phyloP scores from a whole-genome alignment of 805 yeast species.

The Yarrowia sp. region DNA sequence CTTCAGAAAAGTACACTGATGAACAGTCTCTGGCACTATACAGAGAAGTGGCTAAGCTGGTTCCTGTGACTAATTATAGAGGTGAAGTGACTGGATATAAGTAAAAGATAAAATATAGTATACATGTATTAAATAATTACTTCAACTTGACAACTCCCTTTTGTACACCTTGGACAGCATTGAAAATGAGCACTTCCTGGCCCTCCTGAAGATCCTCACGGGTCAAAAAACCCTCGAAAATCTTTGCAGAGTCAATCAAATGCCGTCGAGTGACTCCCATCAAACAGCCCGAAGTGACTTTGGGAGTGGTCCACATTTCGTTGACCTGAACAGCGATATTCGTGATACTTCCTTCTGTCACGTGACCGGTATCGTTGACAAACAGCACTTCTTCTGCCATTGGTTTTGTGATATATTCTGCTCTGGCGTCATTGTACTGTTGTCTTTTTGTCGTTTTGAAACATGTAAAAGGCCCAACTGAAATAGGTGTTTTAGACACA shows the following conservation, averaged over 20 bases:
- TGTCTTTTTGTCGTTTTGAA: constrained; percentile 19
- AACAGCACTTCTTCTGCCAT: constrained; percentile 12
- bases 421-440: constrained; percentile 12
- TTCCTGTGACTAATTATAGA: too few relatives aligned
- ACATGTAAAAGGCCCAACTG: constrained; percentile 9
- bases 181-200: constrained; percentile 11
- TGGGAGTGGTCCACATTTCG: constrained; percentile 24
- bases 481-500: not conserved
- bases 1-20: not conserved
- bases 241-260: not conserved
- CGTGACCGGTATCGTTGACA: constrained; percentile 14
- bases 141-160: constrained; percentile 1
- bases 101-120: not conserved
- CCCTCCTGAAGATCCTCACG: constrained; percentile 11
- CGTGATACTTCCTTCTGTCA: constrained; percentile 19
- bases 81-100: not conserved
- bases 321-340: constrained; percentile 15
- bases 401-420: not conserved
- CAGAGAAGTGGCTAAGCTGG: not conserved
- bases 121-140: not conserved
- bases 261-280: constrained; percentile 23
- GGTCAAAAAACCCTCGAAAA: constrained; percentile 9
- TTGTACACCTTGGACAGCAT: constrained; percentile 16
- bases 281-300: constrained; percentile 11
- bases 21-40: not conserved